These are phyloP conservation scores for Lichtheimia hyalospora DNA, from an alignment of 371 early-diverging fungal species.

Conservation along the genomic window DNA sequence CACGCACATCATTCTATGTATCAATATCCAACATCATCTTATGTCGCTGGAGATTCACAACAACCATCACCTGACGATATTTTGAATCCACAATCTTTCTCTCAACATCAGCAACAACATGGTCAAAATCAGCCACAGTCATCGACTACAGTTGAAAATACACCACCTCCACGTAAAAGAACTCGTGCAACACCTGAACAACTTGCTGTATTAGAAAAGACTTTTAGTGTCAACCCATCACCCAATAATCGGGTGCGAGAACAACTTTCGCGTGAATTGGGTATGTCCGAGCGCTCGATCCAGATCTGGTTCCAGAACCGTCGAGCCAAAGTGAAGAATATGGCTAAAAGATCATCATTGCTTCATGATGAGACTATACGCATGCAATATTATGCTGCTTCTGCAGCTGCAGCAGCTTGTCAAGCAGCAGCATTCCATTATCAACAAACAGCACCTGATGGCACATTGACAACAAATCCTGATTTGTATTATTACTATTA, in stretches of 20 bases:
- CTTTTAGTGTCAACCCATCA: constrained; percentile 69
- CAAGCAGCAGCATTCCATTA: constrained; percentile 40
- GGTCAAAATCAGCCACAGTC: constrained; percentile 10
- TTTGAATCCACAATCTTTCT: neutral
- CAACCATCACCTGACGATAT: neutral
- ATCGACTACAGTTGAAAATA: constrained; percentile 17
- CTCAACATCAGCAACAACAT: constrained; percentile 5
- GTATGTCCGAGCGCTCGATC: constrained; percentile 89
- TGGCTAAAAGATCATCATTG: constrained; percentile 54
- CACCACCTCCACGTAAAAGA: constrained; percentile 54
- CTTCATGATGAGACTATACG: constrained; percentile 51
- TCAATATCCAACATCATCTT: constrained; percentile 3
- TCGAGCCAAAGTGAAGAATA: constrained; percentile 88
- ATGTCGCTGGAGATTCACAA: constrained; percentile 7
- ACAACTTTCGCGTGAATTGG: constrained; percentile 79
- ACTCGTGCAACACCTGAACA: constrained; percentile 76
- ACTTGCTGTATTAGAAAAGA: constrained; percentile 69
- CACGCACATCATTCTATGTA: constrained; percentile 13
- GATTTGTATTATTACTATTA: constrained; percentile 49
- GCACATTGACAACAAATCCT: constrained; percentile 24
- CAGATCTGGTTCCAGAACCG: constrained; percentile 99
- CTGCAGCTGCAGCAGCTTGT: constrained; percentile 46
- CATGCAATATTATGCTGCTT: constrained; percentile 45
- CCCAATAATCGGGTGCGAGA: constrained; percentile 83
- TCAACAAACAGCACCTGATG: constrained; percentile 32